phyloP scores from a whole-genome alignment of 2,329 filamentous ascomycete genomes.

The Blastomyces emzantsi region DNA sequence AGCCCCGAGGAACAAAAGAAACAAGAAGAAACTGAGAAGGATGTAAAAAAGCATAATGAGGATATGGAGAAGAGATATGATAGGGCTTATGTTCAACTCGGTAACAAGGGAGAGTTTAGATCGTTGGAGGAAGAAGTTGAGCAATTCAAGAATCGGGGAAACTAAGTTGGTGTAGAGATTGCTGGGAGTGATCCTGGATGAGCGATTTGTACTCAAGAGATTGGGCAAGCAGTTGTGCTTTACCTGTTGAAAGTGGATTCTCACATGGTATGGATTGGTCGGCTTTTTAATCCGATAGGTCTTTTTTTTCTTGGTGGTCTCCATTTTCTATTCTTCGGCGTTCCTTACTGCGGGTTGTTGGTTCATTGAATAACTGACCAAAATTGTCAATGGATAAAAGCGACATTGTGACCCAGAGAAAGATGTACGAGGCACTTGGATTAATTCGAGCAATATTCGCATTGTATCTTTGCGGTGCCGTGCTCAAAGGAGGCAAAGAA shows the following conservation, averaged over 20 bases:
- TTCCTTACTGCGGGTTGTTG: background rate
- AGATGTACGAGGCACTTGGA: background rate
- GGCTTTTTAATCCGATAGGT: background rate
- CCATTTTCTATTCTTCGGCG: background rate
- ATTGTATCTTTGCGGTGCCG: background rate
- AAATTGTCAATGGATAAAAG: background rate
- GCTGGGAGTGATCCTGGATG: background rate
- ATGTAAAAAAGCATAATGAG: slow-evolving; percentile 17
- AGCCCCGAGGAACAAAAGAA: slow-evolving; percentile 12
- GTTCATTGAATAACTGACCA: background rate
- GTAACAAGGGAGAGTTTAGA: slow-evolving; percentile 11
- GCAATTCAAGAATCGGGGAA: slow-evolving; percentile 10
- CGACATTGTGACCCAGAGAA: background rate
- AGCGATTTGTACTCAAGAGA: background rate
- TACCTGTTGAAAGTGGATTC: background rate
- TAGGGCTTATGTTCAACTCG: slow-evolving; percentile 14
- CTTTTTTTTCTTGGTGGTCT: background rate
- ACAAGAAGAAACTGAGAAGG: slow-evolving; percentile 9
- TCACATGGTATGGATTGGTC: background rate
- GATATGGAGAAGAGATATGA: slow-evolving; percentile 17
- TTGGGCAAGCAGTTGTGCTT: background rate
- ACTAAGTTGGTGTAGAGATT: slow-evolving; percentile 8
- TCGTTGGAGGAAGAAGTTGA: slow-evolving; percentile 13
- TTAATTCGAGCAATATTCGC: background rate
- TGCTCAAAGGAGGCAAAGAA: background rate